Conservation (phyloP, 2,329 filamentous ascomycete genomes). For the Verticillium albo-atrum region DNA sequence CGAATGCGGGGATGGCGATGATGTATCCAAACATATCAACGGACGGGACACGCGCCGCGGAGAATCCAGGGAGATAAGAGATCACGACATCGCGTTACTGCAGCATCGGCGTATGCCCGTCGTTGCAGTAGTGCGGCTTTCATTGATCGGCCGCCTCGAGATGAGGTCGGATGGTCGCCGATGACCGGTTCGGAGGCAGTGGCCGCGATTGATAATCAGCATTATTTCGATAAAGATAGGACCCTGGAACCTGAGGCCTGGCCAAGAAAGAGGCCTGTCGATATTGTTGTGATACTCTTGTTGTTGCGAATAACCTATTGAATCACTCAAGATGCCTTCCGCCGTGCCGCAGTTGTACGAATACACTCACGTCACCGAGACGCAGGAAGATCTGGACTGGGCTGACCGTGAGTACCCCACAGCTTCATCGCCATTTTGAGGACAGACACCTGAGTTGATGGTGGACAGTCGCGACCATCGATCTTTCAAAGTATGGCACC, state of each 20-base stretch:
- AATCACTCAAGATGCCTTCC: conserved; percentile 22
- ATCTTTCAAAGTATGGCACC: conserved; percentile 25
- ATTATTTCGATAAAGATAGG: background rate
- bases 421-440: no score
- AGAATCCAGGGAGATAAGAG: background rate
- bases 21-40: conserved; percentile 5
- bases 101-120: background rate
- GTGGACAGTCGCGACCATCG: conserved; percentile 29
- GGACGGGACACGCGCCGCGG: background rate
- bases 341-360: conserved; percentile 23
- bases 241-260: background rate
- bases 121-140: background rate
- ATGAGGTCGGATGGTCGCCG: background rate
- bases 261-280: background rate
- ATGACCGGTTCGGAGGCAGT: background rate
- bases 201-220: background rate
- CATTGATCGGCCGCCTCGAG: background rate
- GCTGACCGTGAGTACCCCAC: conserved; percentile 23
- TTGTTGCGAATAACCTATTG: background rate
- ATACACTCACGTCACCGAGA: conserved; percentile 29
- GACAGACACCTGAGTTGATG: background rate
- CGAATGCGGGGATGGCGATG: conserved; percentile 4
- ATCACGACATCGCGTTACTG: background rate
- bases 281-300: background rate
- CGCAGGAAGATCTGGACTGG: conserved; percentile 30